Evolutionary conservation across 1,284 basidiomycete species (phyloP), one percentile per base, ranked within the genome.

Genomic region (Stygiomarasmius scandens): DNA sequence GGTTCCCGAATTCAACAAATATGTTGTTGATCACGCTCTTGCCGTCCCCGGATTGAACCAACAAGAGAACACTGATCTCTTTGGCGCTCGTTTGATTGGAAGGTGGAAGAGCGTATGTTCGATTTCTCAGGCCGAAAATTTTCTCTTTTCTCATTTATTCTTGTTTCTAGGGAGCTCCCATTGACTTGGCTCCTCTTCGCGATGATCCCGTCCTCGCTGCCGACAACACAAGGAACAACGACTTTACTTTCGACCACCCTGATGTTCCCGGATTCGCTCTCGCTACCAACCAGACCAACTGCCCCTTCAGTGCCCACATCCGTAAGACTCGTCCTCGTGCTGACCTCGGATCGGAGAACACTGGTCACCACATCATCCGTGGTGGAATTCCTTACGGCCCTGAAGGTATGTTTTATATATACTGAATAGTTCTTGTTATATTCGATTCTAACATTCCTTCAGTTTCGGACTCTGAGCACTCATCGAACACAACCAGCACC

Each of bases 311-410:
- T 27, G 71, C 72, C 14, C 72, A 72, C 60, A 64, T 71, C 46
- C 64, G 70, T 25, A 72, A 72, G 60, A 67, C 68, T 23, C 61
- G 63, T 25, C 72, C 72, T 19, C 61, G 71, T 20, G 58, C 60
- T 24, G 65, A 66, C 47, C 54, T 67, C 12, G 48, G 22, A 27
- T 22, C 49, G 6, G 52, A 54, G 23, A 46, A 51, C 19, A 46
- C 51, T 4, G 29, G 12, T 10, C 62, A 67, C 54, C 58, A 63
- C 49, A 68, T 71, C 53, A 72, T 75, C 23, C 73, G 76, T 5
- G 67, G 71, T n/a, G 71, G 75, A 27, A 73, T 74, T 52, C 71
- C 74, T 14, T 78, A 74, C 51, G 76, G 75, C 19, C 72, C 72
- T 4, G 74, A 76, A 63, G 67, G 61, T 62, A 41, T n/a, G 47